phyloP scores from a whole-genome alignment of 306 rosid genomes.

The Begonia fuchsioides region DNA sequence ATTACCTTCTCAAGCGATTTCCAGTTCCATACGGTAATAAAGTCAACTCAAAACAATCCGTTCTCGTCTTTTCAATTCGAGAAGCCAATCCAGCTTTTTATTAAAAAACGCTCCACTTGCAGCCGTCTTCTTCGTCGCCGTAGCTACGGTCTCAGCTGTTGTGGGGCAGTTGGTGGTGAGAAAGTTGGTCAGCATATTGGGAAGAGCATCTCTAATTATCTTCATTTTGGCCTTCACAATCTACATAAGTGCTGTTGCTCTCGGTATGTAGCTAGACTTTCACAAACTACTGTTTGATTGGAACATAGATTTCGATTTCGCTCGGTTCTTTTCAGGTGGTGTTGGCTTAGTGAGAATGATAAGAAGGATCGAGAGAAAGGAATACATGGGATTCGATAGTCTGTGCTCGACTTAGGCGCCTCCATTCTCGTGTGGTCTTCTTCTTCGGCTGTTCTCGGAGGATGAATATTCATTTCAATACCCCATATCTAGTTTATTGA shows the following conservation, averaged over 20 bases:
- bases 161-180: constrained; percentile 71
- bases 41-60: not conserved
- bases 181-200: constrained; percentile 45
- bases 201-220: constrained; percentile 82
- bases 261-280: constrained; percentile 26
- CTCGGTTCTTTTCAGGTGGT: constrained; percentile 31
- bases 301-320: no score
- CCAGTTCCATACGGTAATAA: constrained; percentile 71
- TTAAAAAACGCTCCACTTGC: no score
- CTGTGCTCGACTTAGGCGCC: constrained; percentile 24
- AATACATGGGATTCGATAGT: constrained; percentile 65
- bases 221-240: constrained; percentile 72
- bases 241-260: constrained; percentile 73
- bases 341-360: constrained; percentile 46
- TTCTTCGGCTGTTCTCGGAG: no score
- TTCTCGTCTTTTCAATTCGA: no score
- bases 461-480: no score
- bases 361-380: constrained; percentile 28
- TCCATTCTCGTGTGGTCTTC: no score
- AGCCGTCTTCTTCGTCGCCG: constrained; percentile 50
- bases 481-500: no score
- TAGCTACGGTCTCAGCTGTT: constrained; percentile 70
- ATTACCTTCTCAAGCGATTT: constrained; percentile 74
- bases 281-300: no score
- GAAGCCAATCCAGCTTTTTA: no score